Base-by-base conservation (phyloP, 2,329 filamentous ascomycete genomes). In the Samsoniella hepiali region DNA sequence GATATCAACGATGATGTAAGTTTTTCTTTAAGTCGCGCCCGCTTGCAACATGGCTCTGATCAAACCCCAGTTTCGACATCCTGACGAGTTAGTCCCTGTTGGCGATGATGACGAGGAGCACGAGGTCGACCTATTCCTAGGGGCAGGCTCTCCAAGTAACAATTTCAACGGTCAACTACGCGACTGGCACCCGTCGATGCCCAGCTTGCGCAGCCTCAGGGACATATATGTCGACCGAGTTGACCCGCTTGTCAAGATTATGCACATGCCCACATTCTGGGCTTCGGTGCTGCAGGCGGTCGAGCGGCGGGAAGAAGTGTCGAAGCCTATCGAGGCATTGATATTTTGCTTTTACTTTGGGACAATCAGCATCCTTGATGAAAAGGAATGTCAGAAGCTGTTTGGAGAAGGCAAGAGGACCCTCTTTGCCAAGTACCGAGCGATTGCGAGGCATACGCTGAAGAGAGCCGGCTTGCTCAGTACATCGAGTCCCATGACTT, bases 1-100 rank as follows among this genome's bases (percentile, higher is more conserved):
- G 88, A 82, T 64, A 78, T 91, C 51, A 87, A 84, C 62, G 88
- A 89, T 59, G 88, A 90, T 78, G 84, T 86, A 72, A 65, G 76
- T 66, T 63, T 22, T 36, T 51, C 34, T 62, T 53, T 3, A 8
- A 6, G 9, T 11, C 3, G 31, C 17, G n/a, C 38, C 22, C 13
- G 6, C 4, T 17, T 11, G 1, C 22, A 9, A 27, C 7, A 11
- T 36, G 22, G 22, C 22, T 22, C 22, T 38, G 31, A 11, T 27
- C 1, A 44, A 34, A 17, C 13, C 15, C 11, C 3, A 62, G 61
- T 63, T 58, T 27, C 55, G 32, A 1, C 62, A 63, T 27, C 62
- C 62, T 5, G 62, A 63, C 27, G 54, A 63, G 8, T 58, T 22
- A 31, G 54, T 36, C 1, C 13, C 61, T 9, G 34, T 13, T 31